Evolutionary conservation across 2,329 filamentous ascomycete species (phyloP).

Genomic region (Aureobasidium sp.): DNA sequence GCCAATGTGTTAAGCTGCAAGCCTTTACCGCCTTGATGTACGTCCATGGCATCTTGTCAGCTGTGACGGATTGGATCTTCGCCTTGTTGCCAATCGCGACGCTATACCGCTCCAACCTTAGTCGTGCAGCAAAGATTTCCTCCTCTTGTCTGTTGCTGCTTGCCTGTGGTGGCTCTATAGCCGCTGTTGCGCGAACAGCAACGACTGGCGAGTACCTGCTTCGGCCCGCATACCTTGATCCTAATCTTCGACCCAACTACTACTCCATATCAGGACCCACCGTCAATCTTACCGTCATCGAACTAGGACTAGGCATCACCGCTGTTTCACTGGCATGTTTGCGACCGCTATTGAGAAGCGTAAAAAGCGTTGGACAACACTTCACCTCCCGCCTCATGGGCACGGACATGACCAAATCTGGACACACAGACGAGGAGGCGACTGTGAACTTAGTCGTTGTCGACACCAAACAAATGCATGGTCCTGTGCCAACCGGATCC

Average conservation of each 20-base stretch:
- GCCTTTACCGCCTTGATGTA: neutral
- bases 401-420: neutral
- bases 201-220: neutral
- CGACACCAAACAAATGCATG: neutral
- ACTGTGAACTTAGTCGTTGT: neutral
- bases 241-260: neutral
- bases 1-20: neutral
- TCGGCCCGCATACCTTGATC: neutral
- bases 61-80: neutral
- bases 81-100: neutral
- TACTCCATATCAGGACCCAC: neutral
- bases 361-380: neutral
- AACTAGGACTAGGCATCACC: neutral
- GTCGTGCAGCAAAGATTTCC: neutral
- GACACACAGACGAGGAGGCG: neutral
- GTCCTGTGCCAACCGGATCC: neutral
- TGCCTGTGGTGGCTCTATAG: neutral
- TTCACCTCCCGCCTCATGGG: neutral
- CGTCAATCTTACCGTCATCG: neutral
- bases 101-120: neutral
- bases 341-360: neutral
- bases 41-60: neutral
- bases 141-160: neutral
- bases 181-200: neutral
- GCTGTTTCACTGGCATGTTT: neutral